phyloP scores from a whole-genome alignment of 106 monocot species.

The Alisma plantagoaquatica region DNA sequence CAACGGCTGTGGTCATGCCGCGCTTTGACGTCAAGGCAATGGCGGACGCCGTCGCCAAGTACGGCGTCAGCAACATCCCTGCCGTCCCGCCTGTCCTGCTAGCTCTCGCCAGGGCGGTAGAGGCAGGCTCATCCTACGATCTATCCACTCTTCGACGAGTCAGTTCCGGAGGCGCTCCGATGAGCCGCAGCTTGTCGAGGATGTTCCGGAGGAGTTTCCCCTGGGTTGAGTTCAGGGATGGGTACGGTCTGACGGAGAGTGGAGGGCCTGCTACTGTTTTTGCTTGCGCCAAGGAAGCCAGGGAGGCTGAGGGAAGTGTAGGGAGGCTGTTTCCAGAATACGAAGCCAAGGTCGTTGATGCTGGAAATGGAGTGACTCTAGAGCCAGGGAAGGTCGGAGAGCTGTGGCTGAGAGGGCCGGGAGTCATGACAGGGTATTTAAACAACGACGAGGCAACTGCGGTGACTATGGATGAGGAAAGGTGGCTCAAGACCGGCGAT shows the following conservation, averaged over 20 bases:
- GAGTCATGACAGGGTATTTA: conserved; percentile 52
- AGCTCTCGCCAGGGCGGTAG: conserved; percentile 27
- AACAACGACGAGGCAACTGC: background rate
- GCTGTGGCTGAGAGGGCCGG: conserved; percentile 88
- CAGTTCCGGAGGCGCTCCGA: conserved; percentile 78
- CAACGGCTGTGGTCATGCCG: conserved; percentile 67
- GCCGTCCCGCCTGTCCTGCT: conserved; percentile 82
- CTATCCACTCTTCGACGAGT: conserved; percentile 46
- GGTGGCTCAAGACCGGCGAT: background rate
- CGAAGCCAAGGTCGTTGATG: conserved; percentile 84
- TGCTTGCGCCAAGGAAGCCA: conserved; percentile 71
- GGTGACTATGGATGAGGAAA: background rate
- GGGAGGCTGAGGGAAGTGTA: conserved; percentile 63
- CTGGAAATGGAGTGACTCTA: conserved; percentile 34
- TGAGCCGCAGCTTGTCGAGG: conserved; percentile 71
- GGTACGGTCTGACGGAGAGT: conserved; percentile 86
- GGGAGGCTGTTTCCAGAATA: conserved; percentile 78
- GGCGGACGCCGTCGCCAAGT: conserved; percentile 35
- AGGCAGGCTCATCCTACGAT: conserved; percentile 4
- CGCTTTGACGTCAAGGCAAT: conserved; percentile 60
- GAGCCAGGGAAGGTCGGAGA: conserved; percentile 54
- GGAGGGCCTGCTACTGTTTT: conserved; percentile 79
- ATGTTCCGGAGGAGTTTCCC: conserved; percentile 76
- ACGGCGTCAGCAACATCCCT: conserved; percentile 59
- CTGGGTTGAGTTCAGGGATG: conserved; percentile 72